These are phyloP conservation scores for Sphaceloma murrayae DNA, from an alignment of 2,329 filamentous ascomycete species.

Conservation along the genomic window DNA sequence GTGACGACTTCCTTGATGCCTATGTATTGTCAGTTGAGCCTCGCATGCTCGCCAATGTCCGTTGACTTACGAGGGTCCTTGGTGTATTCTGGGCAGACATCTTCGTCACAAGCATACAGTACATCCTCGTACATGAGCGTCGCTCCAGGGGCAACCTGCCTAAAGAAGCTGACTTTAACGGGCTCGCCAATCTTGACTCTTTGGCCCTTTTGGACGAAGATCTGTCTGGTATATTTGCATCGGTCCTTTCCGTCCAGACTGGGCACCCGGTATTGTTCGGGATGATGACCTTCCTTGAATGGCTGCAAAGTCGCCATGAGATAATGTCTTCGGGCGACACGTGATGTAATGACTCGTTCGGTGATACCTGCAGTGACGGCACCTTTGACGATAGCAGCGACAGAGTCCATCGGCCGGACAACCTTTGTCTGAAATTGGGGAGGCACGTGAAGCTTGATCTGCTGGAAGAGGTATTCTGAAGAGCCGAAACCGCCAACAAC, in stretches of 20 bases:
- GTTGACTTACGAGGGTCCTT: constrained; percentile 88
- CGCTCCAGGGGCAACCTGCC: constrained; percentile 91
- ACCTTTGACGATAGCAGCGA: constrained; percentile 96
- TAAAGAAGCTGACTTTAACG: constrained; percentile 97
- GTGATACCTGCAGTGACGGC: constrained; percentile 97
- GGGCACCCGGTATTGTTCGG: constrained; percentile 93
- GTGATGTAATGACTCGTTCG: constrained; percentile 90
- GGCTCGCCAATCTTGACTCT: constrained; percentile 98
- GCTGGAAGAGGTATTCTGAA: constrained; percentile 97
- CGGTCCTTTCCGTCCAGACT: constrained; percentile 94
- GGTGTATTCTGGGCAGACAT: constrained; percentile 96
- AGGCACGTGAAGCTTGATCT: constrained; percentile 96
- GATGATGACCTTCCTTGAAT: constrained; percentile 98
- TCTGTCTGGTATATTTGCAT: constrained; percentile 97
- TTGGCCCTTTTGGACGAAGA: constrained; percentile 97
- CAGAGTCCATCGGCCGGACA: constrained; percentile 96
- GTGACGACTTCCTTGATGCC: constrained; percentile 99
- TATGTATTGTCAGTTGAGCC: constrained; percentile 31
- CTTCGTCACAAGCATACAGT: constrained; percentile 92
- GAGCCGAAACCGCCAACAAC: constrained; percentile 97
- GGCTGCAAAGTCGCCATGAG: constrained; percentile 98
- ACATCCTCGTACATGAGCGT: constrained; percentile 99
- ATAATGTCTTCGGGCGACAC: constrained; percentile 93
- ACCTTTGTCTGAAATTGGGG: constrained; percentile 98
- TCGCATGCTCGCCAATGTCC: background rate